Conservation (phyloP, 768 basidiomycete genomes). For the Podaxis sp. region DNA sequence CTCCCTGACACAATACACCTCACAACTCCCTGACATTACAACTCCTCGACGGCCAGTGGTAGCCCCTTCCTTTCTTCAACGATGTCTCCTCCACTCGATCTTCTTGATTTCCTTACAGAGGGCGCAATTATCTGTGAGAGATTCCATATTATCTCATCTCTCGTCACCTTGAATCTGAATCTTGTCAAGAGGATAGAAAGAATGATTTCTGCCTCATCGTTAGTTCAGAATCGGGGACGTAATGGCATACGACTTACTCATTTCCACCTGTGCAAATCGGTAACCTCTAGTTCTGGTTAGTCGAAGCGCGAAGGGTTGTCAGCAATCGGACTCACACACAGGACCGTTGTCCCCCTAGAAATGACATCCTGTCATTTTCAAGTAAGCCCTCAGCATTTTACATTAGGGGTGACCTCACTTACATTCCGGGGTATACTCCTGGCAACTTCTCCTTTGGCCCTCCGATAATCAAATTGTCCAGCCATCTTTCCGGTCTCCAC, state of each 20-base stretch:
- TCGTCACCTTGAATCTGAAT: conserved; percentile 35
- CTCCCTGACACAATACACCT: neutral
- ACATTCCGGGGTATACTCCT: conserved; percentile 53
- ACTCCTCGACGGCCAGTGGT: conserved; percentile 29
- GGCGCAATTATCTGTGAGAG: conserved; percentile 49
- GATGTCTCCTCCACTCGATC: conserved; percentile 12
- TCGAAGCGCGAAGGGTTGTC: neutral
- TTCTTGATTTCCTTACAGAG: conserved; percentile 28
- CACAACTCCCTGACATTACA: neutral
- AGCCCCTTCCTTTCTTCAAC: conserved; percentile 36
- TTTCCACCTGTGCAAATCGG: conserved; percentile 56
- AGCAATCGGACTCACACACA: conserved; percentile 44
- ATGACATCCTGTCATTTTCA: conserved; percentile 44
- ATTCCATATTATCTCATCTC: conserved; percentile 44
- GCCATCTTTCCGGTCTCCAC: conserved; percentile 59
- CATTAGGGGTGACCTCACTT: conserved; percentile 22
- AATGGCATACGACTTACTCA: conserved; percentile 39
- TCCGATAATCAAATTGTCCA: conserved; percentile 22
- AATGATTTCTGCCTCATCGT: conserved; percentile 34
- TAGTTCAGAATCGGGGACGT: neutral
- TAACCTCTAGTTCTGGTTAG: conserved; percentile 37
- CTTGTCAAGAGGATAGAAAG: conserved; percentile 35
- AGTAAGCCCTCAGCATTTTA: neutral
- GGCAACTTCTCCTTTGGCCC: conserved; percentile 30
- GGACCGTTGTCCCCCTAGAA: conserved; percentile 52